These are phyloP conservation scores for Yamadazyma songkhlaensis DNA, from an alignment of 1,139 yeast species.

Conservation along the genomic window DNA sequence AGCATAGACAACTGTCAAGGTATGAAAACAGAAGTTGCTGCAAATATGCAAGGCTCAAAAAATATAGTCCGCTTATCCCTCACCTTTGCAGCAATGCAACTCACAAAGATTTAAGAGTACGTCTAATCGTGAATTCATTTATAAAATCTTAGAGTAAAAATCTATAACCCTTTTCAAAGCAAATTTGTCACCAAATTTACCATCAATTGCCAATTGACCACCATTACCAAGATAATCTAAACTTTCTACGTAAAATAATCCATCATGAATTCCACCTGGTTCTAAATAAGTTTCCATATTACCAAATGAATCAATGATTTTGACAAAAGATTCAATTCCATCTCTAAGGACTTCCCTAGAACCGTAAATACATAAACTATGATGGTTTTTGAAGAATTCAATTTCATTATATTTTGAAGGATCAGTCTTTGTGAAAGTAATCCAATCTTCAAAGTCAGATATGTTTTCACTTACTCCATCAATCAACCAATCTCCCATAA, in stretches of 20 bases:
- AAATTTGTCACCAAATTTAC: slow-evolving; percentile 26
- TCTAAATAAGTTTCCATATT: slow-evolving; percentile 22
- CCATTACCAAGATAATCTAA: slow-evolving; percentile 28
- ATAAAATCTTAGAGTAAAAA: slow-evolving; percentile 2
- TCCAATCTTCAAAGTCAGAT: slow-evolving; percentile 19
- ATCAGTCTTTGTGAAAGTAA: slow-evolving; percentile 24
- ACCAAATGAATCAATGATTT: slow-evolving; percentile 18
- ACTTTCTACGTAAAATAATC: slow-evolving; percentile 22
- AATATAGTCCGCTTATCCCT: no score
- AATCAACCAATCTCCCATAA: slow-evolving; percentile 29
- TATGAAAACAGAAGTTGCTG: no score
- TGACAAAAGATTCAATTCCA: slow-evolving; percentile 21
- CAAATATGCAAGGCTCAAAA: no score
- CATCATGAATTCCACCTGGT: slow-evolving; percentile 18
- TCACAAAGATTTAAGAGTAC: no score
- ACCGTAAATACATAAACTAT: slow-evolving; percentile 33
- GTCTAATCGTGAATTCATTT: neutral
- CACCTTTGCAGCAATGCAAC: no score
- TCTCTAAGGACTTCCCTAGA: slow-evolving; percentile 36
- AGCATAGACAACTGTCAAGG: no score
- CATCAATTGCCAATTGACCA: slow-evolving; percentile 21
- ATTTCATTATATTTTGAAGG: slow-evolving; percentile 21
- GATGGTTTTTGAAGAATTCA: slow-evolving; percentile 21
- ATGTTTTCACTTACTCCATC: slow-evolving; percentile 12
- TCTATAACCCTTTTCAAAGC: slow-evolving; percentile 2